Evolutionary conservation across 768 basidiomycete species (phyloP).

Genomic region (Cubamyces sp.): DNA sequence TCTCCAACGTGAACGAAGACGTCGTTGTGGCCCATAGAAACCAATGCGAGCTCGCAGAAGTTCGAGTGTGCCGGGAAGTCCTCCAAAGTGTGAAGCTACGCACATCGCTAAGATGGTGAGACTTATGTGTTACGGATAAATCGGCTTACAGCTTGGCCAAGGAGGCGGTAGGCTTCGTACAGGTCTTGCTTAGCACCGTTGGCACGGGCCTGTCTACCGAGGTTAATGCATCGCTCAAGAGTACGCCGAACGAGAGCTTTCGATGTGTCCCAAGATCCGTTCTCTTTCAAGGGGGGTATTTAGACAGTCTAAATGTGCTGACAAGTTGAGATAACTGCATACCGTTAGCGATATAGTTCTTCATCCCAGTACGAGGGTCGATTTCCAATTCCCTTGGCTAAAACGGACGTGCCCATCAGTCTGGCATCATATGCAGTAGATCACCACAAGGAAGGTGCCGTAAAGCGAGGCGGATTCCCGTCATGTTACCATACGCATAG

Average conservation of each 20-base stretch:
- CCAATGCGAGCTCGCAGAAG: slow-evolving; percentile 84
- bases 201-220: slow-evolving; percentile 67
- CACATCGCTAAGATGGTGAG: not conserved
- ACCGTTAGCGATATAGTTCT: slow-evolving; percentile 93
- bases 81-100: slow-evolving; percentile 77
- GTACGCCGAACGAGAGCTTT: slow-evolving; percentile 75
- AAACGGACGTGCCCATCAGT: too few species aligned
- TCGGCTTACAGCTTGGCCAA: slow-evolving; percentile 65
- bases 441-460: too few species aligned
- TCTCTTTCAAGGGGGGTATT: slow-evolving; percentile 42
- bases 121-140: not conserved
- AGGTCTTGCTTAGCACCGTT: slow-evolving; percentile 64
- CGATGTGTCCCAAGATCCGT: slow-evolving; percentile 87
- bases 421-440: too few species aligned
- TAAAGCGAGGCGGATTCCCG: not conserved
- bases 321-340: not conserved
- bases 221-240: slow-evolving; percentile 77
- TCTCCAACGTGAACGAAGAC: slow-evolving; percentile 91
- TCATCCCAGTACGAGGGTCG: slow-evolving; percentile 88
- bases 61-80: slow-evolving; percentile 91
- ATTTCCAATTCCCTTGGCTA: slow-evolving; percentile 84
- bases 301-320: not conserved
- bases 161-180: slow-evolving; percentile 79
- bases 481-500: too few species aligned
- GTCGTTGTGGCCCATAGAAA: slow-evolving; percentile 69